These are phyloP conservation scores for Chaetomiaceae sp. DNA, from an alignment of 2,329 filamentous ascomycete species.

Conservation along the genomic window DNA sequence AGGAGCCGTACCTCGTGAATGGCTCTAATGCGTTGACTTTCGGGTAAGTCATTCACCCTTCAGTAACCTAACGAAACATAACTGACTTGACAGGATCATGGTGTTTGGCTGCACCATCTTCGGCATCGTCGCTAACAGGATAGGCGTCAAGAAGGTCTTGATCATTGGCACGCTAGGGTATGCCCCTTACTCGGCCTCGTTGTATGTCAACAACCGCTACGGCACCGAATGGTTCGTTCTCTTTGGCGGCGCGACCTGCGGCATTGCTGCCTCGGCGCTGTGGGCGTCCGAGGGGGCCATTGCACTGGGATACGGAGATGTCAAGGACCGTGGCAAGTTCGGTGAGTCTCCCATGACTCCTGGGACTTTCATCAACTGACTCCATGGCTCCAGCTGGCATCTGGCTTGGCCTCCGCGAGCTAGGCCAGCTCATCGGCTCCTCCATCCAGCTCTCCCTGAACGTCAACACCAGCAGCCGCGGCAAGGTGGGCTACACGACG, in stretches of 20 bases:
- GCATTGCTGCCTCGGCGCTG: slow-evolving; percentile 35
- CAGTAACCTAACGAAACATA: background rate
- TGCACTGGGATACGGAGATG: slow-evolving; percentile 41
- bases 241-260: slow-evolving; percentile 40
- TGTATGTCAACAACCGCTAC: slow-evolving; percentile 43
- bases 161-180: slow-evolving; percentile 42
- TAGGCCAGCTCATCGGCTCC: slow-evolving; percentile 49
- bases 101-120: slow-evolving; percentile 40
- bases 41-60: slow-evolving; percentile 23
- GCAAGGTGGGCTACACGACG: slow-evolving; percentile 43
- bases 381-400: slow-evolving; percentile 37
- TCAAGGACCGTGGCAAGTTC: slow-evolving; percentile 42
- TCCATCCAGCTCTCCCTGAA: slow-evolving; percentile 49
- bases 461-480: slow-evolving; percentile 37
- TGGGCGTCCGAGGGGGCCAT: slow-evolving; percentile 36
- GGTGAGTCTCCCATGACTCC: background rate
- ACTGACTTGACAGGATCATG: slow-evolving; percentile 36
- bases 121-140: slow-evolving; percentile 37
- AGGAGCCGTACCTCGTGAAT: slow-evolving; percentile 37
- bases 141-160: slow-evolving; percentile 39
- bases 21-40: slow-evolving; percentile 41
- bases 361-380: background rate
- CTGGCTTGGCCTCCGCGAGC: slow-evolving; percentile 49
- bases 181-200: slow-evolving; percentile 39
- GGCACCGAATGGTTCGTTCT: slow-evolving; percentile 42